phyloP scores from a whole-genome alignment of 1,139 yeast species.

The Diutina neorugosa region DNA sequence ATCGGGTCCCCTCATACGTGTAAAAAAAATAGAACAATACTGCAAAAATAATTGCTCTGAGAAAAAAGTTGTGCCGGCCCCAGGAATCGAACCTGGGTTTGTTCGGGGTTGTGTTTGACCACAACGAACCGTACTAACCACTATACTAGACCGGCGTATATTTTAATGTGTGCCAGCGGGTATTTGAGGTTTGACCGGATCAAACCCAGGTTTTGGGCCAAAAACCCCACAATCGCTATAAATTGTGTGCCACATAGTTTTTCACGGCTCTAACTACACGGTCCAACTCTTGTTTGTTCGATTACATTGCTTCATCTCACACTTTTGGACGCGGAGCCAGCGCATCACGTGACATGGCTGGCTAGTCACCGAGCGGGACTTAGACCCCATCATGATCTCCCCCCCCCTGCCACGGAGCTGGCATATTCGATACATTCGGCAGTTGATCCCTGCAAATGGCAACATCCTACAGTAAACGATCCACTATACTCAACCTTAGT shows the following conservation, averaged over 20 bases:
- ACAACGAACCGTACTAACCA: slow-evolving; percentile 45
- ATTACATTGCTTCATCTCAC: too few relatives aligned
- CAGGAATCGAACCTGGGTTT: slow-evolving; percentile 48
- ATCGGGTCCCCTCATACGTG: too few relatives aligned
- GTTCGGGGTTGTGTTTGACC: slow-evolving; percentile 25
- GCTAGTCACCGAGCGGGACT: not conserved
- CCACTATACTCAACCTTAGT: too few relatives aligned
- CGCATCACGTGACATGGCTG: not conserved
- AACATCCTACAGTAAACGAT: too few relatives aligned
- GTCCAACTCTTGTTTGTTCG: too few relatives aligned
- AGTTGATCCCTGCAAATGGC: too few relatives aligned
- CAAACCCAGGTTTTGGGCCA: too few relatives aligned
- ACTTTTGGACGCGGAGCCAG: not conserved
- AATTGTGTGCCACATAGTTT: too few relatives aligned
- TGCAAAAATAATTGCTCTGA: too few relatives aligned
- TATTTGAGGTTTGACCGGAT: not conserved
- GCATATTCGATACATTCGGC: not conserved
- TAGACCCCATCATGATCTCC: too few relatives aligned
- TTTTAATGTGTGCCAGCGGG: not conserved
- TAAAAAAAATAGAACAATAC: not conserved
- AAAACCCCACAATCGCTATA: too few relatives aligned
- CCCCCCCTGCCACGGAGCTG: not conserved
- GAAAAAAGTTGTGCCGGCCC: slow-evolving; percentile 26
- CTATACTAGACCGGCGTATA: slow-evolving; percentile 20
- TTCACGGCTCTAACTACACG: too few relatives aligned